Evolutionary conservation across 352 stramenopile genomes (phyloP).

Genomic region (Globisporangium paroecandrum): DNA sequence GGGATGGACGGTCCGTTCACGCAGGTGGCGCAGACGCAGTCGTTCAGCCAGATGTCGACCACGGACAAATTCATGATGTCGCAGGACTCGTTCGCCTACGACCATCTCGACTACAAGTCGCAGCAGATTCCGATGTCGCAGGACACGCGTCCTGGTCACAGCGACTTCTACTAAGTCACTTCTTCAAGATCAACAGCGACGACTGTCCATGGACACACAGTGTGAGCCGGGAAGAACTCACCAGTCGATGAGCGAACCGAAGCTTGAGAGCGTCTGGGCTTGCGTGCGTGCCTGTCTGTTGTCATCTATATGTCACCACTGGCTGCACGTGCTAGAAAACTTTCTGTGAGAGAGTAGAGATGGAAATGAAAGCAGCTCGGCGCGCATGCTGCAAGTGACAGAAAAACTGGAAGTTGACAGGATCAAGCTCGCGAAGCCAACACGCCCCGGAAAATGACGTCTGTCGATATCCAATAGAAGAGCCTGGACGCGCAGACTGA

Average conservation of each 20-base stretch:
- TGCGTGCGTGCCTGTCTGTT: too few relatives aligned
- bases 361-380: too few relatives aligned
- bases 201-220: not conserved
- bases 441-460: too few relatives aligned
- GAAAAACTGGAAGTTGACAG: too few relatives aligned
- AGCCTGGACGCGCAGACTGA: too few relatives aligned
- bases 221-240: not conserved
- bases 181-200: too few relatives aligned
- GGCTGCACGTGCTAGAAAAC: too few relatives aligned
- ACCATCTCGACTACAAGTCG: slow-evolving; percentile 76
- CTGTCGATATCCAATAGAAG: too few relatives aligned
- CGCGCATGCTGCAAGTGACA: too few relatives aligned
- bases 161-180: slow-evolving; percentile 65
- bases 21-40: slow-evolving; percentile 74
- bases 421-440: too few relatives aligned
- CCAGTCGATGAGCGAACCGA: not conserved
- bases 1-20: slow-evolving; percentile 76
- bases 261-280: not conserved
- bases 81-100: slow-evolving; percentile 75
- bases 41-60: slow-evolving; percentile 79
- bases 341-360: too few relatives aligned
- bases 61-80: slow-evolving; percentile 82
- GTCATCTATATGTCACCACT: too few relatives aligned
- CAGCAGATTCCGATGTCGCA: slow-evolving; percentile 83
- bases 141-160: slow-evolving; percentile 38